Base-by-base conservation (phyloP, 306 rosid genomes). In the Elaeagnus macrophylla region DNA sequence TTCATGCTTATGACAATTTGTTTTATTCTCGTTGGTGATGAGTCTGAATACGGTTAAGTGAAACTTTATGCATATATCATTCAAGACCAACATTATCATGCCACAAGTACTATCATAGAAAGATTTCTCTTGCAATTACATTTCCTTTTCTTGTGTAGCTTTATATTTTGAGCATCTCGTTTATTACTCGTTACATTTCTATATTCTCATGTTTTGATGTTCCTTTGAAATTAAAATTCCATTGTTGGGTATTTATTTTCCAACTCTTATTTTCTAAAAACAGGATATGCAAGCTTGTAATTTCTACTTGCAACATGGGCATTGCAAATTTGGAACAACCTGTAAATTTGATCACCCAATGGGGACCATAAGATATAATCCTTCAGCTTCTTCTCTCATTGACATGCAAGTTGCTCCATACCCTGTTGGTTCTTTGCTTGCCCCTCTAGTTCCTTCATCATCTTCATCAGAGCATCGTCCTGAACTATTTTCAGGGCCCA, bases 281-380 rank as follows among this genome's bases (percentile, higher is more conserved):
- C 79, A 77, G 83, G 83, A 79, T 15, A 56, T 40, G 37, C 73
- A 59, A 37, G 74, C 71, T 54, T 77, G 83, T 63, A 42, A 71
- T 38, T 77, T 77, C 39, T 77, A 77, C 77, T 47, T 77, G 77
- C 79, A 77, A 70, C 68, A 73, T 36, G 81, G 90, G 56, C 76
- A 76, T 54, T 88, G 96, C 88, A 88, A 84, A 59, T 84, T 88
- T 50, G 94, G 96, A 62, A 64, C 90, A 7, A 67, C 84, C 1
- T 88, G 96, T 77, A 88, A 88, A 71, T 88, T 82, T 41, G 94
- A 88, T 69, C 96, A 88, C 78, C 94, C 96, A 51, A 15, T 75
- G 61, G 94, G 83, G 58, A 37, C 78, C 10, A 54, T 85, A 76
- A 77, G 83, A 60, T 80, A 63, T 72, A 86, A 72, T 67, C 83